A percentile compares a stretch with the other conserved stretches of the same genome.
These are phyloP conservation scores for Arabidopsis hybrid DNA, from an alignment of 441 rosid genomes.

Conservation along the genomic window DNA sequence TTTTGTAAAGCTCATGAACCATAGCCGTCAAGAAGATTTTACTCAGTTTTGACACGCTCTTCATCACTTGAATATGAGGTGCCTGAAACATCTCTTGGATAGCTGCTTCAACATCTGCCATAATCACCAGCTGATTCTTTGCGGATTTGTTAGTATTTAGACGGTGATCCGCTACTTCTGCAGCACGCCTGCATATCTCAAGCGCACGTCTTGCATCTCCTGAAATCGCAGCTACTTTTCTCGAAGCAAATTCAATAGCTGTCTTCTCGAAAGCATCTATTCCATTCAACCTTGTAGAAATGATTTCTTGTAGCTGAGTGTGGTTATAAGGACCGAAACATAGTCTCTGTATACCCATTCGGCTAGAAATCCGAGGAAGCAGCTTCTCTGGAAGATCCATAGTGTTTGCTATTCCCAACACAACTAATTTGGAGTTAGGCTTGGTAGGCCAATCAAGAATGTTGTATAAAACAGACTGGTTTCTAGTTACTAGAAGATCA, in stretches of 20 bases:
- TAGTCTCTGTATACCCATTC: constrained; percentile 96
- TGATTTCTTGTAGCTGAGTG: constrained; percentile 95
- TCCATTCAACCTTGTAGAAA: constrained; percentile 80
- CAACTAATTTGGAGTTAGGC: constrained; percentile 83
- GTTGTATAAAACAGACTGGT: constrained; percentile 91
- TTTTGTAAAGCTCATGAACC: constrained; percentile 93
- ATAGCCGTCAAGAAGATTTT: constrained; percentile 93
- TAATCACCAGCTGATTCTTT: constrained; percentile 71
- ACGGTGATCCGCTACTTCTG: constrained; percentile 84
- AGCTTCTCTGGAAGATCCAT: constrained; percentile 99
- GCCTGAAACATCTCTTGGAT: constrained; percentile 98
- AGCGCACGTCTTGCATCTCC: constrained; percentile 98
- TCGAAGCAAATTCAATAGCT: constrained; percentile 95
- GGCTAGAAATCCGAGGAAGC: constrained; percentile 97
- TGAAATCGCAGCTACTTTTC: constrained; percentile 98
- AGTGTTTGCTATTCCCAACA: constrained; percentile 96
- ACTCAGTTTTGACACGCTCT: constrained; percentile 66
- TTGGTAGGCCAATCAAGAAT: constrained; percentile 98
- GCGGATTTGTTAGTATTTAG: constrained; percentile 53
- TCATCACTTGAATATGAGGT: constrained; percentile 98
- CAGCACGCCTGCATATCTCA: constrained; percentile 98
- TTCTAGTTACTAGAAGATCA: constrained; percentile 94
- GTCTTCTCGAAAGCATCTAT: constrained; percentile 90
- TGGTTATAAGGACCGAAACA: constrained; percentile 95
- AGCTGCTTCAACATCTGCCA: constrained; percentile 90